Evolutionary conservation across 108 stramenopile species (phyloP).

Genomic region (Skeletonema costatum): DNA sequence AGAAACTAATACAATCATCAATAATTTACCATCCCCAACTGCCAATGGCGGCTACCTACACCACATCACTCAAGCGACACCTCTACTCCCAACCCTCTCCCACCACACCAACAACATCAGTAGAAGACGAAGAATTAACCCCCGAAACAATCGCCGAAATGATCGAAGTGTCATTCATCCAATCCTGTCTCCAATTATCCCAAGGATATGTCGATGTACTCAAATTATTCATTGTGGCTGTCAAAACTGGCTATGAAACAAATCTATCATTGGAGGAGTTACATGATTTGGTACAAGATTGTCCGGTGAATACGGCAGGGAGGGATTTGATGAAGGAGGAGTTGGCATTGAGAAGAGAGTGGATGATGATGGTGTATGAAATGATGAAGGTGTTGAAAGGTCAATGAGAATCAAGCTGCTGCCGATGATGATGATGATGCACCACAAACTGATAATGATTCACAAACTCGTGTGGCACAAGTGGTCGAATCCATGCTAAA

Average conservation of each 20-base stretch:
- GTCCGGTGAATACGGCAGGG: slow-evolving; percentile 60
- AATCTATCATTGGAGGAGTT: slow-evolving; percentile 47
- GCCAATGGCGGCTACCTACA: neutral
- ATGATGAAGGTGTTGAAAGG: slow-evolving; percentile 37
- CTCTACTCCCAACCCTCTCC: neutral
- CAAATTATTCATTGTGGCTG: slow-evolving; percentile 82
- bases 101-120: neutral
- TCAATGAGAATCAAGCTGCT: neutral
- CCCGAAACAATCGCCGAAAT: slow-evolving; percentile 66
- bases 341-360: slow-evolving; percentile 60
- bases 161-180: slow-evolving; percentile 82
- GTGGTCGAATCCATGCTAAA: slow-evolving; percentile 14
- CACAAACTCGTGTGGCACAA: slow-evolving; percentile 5
- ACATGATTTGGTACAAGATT: slow-evolving; percentile 40
- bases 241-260: slow-evolving; percentile 74
- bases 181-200: slow-evolving; percentile 77
- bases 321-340: slow-evolving; percentile 76
- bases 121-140: slow-evolving; percentile 17
- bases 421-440: neutral
- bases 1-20: neutral
- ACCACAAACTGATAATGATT: neutral
- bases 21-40: neutral
- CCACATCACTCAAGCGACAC: neutral
- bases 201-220: slow-evolving; percentile 81
- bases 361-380: slow-evolving; percentile 74